These are phyloP conservation scores for Solanum medicagineum DNA, from an alignment of 257 asterid genomes.

Conservation along the genomic window DNA sequence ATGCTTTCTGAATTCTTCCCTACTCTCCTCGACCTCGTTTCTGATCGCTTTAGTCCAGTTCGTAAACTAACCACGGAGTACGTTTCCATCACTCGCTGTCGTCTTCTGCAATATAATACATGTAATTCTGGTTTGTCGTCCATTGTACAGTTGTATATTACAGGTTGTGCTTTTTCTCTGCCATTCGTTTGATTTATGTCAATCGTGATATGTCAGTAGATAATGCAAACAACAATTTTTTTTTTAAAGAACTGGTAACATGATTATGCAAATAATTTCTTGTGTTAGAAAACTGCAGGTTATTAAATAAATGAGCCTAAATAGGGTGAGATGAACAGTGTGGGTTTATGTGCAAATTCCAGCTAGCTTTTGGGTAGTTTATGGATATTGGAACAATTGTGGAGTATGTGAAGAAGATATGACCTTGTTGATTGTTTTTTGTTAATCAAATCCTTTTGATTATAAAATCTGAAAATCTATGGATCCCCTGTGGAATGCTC, in stretches of 20 bases:
- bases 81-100: background rate
- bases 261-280: background rate
- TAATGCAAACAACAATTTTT: background rate
- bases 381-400: background rate
- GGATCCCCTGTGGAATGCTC: background rate
- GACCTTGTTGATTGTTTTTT: background rate
- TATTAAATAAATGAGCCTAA: background rate
- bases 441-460: background rate
- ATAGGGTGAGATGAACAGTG: background rate
- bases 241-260: too few relatives aligned
- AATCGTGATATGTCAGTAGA: background rate
- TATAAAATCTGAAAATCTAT: background rate
- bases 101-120: background rate
- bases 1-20: constrained; percentile 42
- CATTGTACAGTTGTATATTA: background rate
- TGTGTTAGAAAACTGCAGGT: background rate
- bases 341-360: background rate
- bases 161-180: background rate
- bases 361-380: background rate
- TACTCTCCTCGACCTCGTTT: constrained; percentile 48
- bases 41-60: constrained; percentile 62
- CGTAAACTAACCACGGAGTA: constrained; percentile 69
- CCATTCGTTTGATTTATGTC: background rate
- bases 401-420: background rate
- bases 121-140: background rate